Conservation (phyloP, 1,139 yeast genomes). For the Taiozyma sp. region DNA sequence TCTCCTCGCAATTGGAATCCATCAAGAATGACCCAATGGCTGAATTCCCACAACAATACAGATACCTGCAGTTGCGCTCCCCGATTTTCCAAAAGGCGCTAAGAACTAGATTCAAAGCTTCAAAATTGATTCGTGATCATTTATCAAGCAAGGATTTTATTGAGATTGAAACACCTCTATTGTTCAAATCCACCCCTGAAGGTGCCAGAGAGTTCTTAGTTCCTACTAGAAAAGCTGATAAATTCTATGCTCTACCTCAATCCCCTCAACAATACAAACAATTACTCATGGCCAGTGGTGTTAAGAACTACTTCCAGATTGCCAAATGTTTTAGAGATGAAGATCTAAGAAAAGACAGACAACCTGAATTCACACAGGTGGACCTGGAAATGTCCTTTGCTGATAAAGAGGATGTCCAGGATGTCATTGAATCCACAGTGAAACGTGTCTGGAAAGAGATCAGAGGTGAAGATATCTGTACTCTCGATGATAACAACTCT, state of each 20-base stretch:
- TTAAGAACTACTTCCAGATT: constrained; percentile 78
- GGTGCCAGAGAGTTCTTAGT: constrained; percentile 96
- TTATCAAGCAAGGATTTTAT: constrained; percentile 51
- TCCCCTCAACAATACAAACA: constrained; percentile 98
- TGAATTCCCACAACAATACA: constrained; percentile 69
- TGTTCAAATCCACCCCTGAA: constrained; percentile 95
- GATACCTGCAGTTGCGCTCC: constrained; percentile 76
- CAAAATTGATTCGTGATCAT: constrained; percentile 47
- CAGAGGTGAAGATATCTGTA: constrained; percentile 17
- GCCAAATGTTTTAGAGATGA: constrained; percentile 96
- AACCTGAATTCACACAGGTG: constrained; percentile 95
- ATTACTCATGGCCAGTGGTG: constrained; percentile 89
- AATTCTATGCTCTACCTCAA: constrained; percentile 90
- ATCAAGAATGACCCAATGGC: constrained; percentile 43
- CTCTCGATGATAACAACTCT: constrained; percentile 24
- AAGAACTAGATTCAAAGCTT: constrained; percentile 55
- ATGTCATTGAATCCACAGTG: constrained; percentile 58
- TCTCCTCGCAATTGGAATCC: constrained; percentile 69
- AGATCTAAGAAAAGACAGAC: constrained; percentile 90
- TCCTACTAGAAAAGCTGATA: constrained; percentile 66
- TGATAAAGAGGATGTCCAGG: constrained; percentile 59
- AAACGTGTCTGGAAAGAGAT: constrained; percentile 51
- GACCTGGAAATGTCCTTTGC: constrained; percentile 94
- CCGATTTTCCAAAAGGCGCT: constrained; percentile 57
- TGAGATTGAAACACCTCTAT: constrained; percentile 88